Base-by-base conservation (phyloP, 1,284 basidiomycete genomes). In the Ceratorhiza oryzae-sativae region DNA sequence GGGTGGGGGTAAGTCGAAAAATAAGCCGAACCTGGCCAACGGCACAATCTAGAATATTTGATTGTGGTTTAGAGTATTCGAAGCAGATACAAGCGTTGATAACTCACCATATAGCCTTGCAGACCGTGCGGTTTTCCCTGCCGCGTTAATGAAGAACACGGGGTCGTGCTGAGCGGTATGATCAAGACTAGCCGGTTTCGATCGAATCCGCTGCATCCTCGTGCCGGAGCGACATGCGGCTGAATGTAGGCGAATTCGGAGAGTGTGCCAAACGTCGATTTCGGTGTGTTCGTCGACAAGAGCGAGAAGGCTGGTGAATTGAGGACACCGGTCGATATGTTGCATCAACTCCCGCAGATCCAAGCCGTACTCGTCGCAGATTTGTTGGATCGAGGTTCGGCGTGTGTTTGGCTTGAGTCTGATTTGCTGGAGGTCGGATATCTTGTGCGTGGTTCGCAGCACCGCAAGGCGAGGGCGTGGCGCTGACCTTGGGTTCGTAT, bases 181-280 rank as follows among this genome's bases (percentile, higher is more conserved):
- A n/a, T 59, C 36, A 23, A 9, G 56, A 41, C 15, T 23, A 25
- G 56, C 53, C 32, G 53, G 53, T 56, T 56, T 56, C 3, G 53
- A 59, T 23, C 56, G 56, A 23, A 59, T 59, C 56, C 56, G 36
- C 32, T 59, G 56, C 56, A 59, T 41, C 36, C 56, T 36, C 34
- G 36, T 32, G 12, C 34, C 34, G 9, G 56, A 41, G 6, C 20
- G 18, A 32, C 23, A 32, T 13, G 15, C 32, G 23, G 32, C 36
- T 41, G 56, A 39, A 36, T 20, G 36, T 25, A 59, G 23, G 9
- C 12, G 42, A 23, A 23, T 32, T 20, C 36, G 56, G 34, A 59
- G 56, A 25, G 56, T 3, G 56, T 59, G 32, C 56, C 56, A 59
- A 12, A 59, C n/a, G 56, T 59, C 56, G 18, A 59, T 59, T 41